Evolutionary conservation across 23 red algal genomes (phyloP).

Genomic region (Gracilaria domingensis): DNA sequence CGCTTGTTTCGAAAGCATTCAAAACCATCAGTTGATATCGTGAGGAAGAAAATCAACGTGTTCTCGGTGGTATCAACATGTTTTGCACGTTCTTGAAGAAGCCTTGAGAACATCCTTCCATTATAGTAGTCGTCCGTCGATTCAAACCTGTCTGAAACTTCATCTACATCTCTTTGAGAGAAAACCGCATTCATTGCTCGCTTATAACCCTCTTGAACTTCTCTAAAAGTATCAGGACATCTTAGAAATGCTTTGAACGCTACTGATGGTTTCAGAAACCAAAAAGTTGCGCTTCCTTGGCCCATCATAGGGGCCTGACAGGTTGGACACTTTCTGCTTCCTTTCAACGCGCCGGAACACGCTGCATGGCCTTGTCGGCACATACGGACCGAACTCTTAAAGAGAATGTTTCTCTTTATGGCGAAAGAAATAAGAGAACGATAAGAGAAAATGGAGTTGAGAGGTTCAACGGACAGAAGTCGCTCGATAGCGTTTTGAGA

Average conservation of each 20-base stretch:
- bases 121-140: conserved; percentile 14
- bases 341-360: background rate
- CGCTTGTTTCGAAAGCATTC: background rate
- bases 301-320: background rate
- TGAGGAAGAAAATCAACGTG: conserved; percentile 13
- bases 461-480: background rate
- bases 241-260: no score
- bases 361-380: background rate
- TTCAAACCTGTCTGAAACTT: no score
- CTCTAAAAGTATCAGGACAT: no score
- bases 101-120: background rate
- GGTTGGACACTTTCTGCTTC: background rate
- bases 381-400: background rate
- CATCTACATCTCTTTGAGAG: no score
- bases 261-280: no score
- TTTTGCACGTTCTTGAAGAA: background rate
- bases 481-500: background rate
- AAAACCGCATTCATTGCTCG: no score
- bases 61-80: background rate
- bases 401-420: background rate
- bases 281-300: no score
- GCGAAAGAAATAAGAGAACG: background rate
- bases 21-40: conserved; percentile 23
- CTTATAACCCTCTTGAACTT: no score
- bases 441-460: background rate